Base-by-base conservation (phyloP, 2,329 filamentous ascomycete species). In the Sporothrix brunneoviolacea region DNA sequence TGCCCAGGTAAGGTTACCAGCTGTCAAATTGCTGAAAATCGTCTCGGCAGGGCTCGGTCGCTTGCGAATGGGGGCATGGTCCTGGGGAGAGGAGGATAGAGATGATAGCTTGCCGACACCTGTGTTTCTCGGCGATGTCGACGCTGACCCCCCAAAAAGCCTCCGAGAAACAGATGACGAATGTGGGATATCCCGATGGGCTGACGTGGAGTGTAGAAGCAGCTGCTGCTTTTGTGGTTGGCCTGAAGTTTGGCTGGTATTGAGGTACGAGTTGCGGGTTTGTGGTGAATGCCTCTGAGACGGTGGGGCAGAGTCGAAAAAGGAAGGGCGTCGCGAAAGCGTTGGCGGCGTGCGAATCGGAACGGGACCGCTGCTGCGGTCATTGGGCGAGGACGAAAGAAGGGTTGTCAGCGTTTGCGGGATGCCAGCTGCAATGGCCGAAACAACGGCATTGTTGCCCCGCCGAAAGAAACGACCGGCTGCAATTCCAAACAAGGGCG, bases 21-120 rank as follows among this genome's bases (percentile, higher is more conserved):
- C 71, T 1, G 76, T 71, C 16, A 83, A 64, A 39, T 72, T 80
- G 54, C 68, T 73, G 21, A 83, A 63, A 40, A 83, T 75, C 15
- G 74, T 77, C 55, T 84, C 82, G 1, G 78, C 79, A 6, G 82
- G 81, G 54, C 80, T 84, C 4, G 75, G 74, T 32, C 75, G 73
- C 63, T 84, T 84, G 30, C 65, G 61, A 3, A 38, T 19, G 1
- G 46, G 38, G 0, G 35, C 47, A 8, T 33, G 52, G 4, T 64
- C 62, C 1, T 69, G 70, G 2, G 71, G 70, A 3, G 70, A 72
- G 2, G 65, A 64, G 2, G 70, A 70, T 3, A 66, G 61, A 43
- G 51, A 42, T 9, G 51, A 33, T 3, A 53, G 24, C 22, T 55
- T 57, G n/a, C 42, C 36, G 13, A 46, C 30, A 3, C 8, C 21